Conservation (phyloP, 2,329 filamentous ascomycete genomes). For the Penicillium concentricum region DNA sequence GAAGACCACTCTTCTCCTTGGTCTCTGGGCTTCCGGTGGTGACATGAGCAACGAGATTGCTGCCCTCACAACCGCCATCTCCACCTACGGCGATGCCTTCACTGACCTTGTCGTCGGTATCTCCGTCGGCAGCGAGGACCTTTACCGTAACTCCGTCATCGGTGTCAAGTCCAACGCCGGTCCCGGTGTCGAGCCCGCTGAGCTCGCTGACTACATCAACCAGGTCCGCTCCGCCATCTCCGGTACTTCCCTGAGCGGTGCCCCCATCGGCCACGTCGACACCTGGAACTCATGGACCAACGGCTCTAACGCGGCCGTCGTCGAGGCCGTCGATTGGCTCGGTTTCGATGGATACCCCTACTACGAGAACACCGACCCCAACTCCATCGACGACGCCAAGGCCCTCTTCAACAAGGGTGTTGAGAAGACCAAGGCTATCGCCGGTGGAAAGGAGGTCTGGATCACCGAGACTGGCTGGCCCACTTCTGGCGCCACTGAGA, state of each 20-base stretch:
- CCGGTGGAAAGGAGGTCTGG: slow-evolving; percentile 72
- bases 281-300: slow-evolving; percentile 83
- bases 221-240: slow-evolving; percentile 64
- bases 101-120: slow-evolving; percentile 66
- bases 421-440: slow-evolving; percentile 57
- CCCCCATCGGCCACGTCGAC: slow-evolving; percentile 78
- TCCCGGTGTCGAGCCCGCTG: slow-evolving; percentile 61
- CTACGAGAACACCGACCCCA: slow-evolving; percentile 69
- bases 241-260: slow-evolving; percentile 55
- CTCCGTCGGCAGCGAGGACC: slow-evolving; percentile 81
- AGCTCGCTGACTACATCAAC: slow-evolving; percentile 68
- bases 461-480: slow-evolving; percentile 90
- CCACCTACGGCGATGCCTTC: slow-evolving; percentile 66
- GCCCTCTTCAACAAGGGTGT: slow-evolving; percentile 68
- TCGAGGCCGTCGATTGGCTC: slow-evolving; percentile 71
- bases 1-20: slow-evolving; percentile 74
- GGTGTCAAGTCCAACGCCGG: slow-evolving; percentile 64
- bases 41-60: slow-evolving; percentile 71
- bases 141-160: slow-evolving; percentile 74
- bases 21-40: slow-evolving; percentile 77
- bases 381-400: slow-evolving; percentile 64
- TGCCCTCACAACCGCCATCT: slow-evolving; percentile 68
- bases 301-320: slow-evolving; percentile 66
- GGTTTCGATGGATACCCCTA: slow-evolving; percentile 84
- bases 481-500: slow-evolving; percentile 63